Base-by-base conservation (phyloP, 176 grass and related monocot species). In the Carex kokanica region DNA sequence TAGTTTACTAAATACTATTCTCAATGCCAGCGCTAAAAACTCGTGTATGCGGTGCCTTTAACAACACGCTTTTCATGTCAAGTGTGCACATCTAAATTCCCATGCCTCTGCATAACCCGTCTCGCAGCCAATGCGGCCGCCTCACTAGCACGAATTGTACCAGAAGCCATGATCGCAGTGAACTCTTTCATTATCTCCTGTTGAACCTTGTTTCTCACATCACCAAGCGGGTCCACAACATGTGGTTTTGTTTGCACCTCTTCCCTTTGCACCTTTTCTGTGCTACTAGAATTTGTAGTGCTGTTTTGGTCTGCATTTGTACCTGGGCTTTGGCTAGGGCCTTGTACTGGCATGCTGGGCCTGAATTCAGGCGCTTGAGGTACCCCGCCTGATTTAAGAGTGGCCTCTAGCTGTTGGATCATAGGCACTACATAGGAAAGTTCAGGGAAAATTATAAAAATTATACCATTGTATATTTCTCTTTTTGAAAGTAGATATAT, bases 131-230 rank as follows among this genome's bases (percentile, higher is more conserved):
- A 90, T 57, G 94, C 86, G 6, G 94, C 94, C 3, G 91, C 94
- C 61, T 97, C 94, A 20, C 94, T 90, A 2, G 94, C 88, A 3
- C 87, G 89, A 29, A 92, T 74, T 10, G 89, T 90, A 1, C 90
- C 90, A 16, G 86, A 89, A 2, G 94, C 94, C 94, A 94, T 94
- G 68, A 94, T 90, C 4, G 91, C 88, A 2, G 88, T 86, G 66
- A 97, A 97, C 82, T 97, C 94, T 25, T 74, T 79, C 84, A 91
- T 92, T 23, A 97, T 88, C 88, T 97, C 94, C 64, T 97, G 91
- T 78, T 94, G 91, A 75, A 94, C 88, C 83, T 85, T 94, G 0
- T 83, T 91, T 66, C 91, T 85, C 5, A 57, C 75, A 55, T 61
- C 82, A 1, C 86, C 91, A 4, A 97, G 86, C 5, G 78, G 89